phyloP scores from a whole-genome alignment of 2,329 filamentous ascomycete genomes.

The Pleomassaria siparia region DNA sequence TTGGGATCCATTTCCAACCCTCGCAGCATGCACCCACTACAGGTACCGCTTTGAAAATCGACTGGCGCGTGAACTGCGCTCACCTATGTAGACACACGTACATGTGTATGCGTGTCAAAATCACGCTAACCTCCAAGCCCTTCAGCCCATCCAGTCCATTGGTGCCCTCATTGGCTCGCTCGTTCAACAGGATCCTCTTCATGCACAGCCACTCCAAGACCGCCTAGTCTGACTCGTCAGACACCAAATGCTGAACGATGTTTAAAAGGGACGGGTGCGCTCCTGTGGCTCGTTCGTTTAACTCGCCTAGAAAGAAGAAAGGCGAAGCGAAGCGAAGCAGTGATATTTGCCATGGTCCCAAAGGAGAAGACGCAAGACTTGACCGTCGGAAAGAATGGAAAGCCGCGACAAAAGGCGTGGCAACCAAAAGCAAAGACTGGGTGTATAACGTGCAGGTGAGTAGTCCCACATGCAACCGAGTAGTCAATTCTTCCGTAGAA shows the following conservation, averaged over 20 bases:
- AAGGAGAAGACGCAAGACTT: conserved; percentile 13
- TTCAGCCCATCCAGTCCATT: neutral
- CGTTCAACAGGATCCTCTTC: conserved; percentile 1
- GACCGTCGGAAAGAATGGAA: conserved; percentile 21
- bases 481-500: no score
- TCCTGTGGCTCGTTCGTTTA: conserved; percentile 12
- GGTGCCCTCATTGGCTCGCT: neutral
- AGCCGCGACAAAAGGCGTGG: conserved; percentile 11
- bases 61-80: no score
- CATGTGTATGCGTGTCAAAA: neutral
- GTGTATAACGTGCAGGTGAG: conserved; percentile 4
- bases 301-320: neutral
- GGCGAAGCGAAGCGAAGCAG: neutral
- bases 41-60: no score
- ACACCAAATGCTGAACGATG: neutral
- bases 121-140: neutral
- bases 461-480: no score
- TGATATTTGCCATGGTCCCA: conserved; percentile 9
- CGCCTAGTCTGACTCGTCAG: neutral
- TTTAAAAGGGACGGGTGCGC: neutral
- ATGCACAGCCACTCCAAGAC: neutral
- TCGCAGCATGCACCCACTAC: neutral
- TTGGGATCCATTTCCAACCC: no score
- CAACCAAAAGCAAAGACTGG: conserved; percentile 1
- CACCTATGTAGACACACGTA: no score